Conservation (phyloP, 1,284 basidiomycete genomes). For the Pascua sp. region DNA sequence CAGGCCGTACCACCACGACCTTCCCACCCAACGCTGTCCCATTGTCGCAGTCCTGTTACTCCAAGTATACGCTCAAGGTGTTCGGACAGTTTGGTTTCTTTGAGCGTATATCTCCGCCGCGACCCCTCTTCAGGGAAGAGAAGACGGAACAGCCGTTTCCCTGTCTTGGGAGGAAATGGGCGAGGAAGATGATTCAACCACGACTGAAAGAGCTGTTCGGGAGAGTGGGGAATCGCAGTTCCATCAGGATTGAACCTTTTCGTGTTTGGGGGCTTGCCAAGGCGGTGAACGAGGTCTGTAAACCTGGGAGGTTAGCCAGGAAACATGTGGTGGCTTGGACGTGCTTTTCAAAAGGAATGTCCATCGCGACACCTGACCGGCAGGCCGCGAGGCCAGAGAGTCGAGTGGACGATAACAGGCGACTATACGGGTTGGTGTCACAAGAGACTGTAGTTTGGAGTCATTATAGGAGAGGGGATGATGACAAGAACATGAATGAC, state of each 20-base stretch:
- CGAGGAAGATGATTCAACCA: constrained; percentile 33
- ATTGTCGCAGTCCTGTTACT: constrained; percentile 52
- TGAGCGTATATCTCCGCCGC: constrained; percentile 66
- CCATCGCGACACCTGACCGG: neutral
- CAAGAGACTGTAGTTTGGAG: neutral
- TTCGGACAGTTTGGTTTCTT: constrained; percentile 63
- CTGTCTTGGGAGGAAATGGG: constrained; percentile 27
- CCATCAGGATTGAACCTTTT: constrained; percentile 2
- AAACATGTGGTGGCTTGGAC: neutral
- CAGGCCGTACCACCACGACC: constrained; percentile 57
- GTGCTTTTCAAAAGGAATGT: constrained; percentile 3
- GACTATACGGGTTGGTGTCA: neutral
- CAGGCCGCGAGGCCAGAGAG: neutral
- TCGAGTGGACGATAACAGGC: neutral
- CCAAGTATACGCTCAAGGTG: constrained; percentile 58
- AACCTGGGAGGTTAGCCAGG: constrained; percentile 22
- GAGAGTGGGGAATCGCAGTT: constrained; percentile 2
- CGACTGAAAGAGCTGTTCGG: constrained; percentile 34
- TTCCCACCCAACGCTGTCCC: constrained; percentile 50
- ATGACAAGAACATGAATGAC: neutral
- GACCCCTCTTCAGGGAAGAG: constrained; percentile 78
- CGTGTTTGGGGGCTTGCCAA: constrained; percentile 33
- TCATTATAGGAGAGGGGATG: neutral
- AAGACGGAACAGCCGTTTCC: constrained; percentile 59
- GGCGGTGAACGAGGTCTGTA: constrained; percentile 30